Evolutionary conservation across 768 basidiomycete species (phyloP).

Genomic region (Boletus rufocinnamomeus): DNA sequence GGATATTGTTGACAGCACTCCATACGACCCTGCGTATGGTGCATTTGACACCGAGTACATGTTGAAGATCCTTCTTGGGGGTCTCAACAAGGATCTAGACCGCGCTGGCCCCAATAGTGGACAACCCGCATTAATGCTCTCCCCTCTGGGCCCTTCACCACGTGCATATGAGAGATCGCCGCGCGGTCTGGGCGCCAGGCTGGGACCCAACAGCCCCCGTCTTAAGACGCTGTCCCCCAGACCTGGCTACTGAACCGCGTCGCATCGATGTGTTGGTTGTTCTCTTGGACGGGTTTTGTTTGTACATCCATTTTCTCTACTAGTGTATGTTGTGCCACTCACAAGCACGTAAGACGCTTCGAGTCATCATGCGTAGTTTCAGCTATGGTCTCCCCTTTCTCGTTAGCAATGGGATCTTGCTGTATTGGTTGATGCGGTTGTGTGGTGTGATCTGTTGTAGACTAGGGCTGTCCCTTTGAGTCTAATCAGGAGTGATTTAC

Average conservation of each 20-base stretch:
- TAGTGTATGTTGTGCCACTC: not conserved
- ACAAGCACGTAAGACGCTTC: not conserved
- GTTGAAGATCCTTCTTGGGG: slow-evolving; percentile 37
- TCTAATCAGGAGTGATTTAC: not conserved
- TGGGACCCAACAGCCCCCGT: slow-evolving; percentile 17
- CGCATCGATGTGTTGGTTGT: not conserved
- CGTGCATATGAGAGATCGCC: slow-evolving; percentile 16
- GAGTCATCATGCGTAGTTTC: no score
- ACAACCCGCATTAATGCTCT: slow-evolving; percentile 12
- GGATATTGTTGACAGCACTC: slow-evolving; percentile 52
- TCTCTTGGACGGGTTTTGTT: not conserved
- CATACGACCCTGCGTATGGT: slow-evolving; percentile 35
- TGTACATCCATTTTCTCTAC: not conserved
- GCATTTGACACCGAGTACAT: slow-evolving; percentile 37
- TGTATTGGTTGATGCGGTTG: not conserved
- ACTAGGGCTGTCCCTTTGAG: not conserved
- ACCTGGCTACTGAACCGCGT: slow-evolving; percentile 13
- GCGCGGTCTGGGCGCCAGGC: slow-evolving; percentile 9
- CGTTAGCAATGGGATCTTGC: not conserved
- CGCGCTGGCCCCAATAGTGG: slow-evolving; percentile 8
- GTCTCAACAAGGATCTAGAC: slow-evolving; percentile 24
- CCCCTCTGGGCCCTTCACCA: not conserved
- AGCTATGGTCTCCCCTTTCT: not conserved
- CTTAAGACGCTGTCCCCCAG: slow-evolving; percentile 12
- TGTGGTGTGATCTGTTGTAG: not conserved